phyloP scores from a whole-genome alignment of 495 filamentous ascomycete genomes.

The Chaetomium tenue region DNA sequence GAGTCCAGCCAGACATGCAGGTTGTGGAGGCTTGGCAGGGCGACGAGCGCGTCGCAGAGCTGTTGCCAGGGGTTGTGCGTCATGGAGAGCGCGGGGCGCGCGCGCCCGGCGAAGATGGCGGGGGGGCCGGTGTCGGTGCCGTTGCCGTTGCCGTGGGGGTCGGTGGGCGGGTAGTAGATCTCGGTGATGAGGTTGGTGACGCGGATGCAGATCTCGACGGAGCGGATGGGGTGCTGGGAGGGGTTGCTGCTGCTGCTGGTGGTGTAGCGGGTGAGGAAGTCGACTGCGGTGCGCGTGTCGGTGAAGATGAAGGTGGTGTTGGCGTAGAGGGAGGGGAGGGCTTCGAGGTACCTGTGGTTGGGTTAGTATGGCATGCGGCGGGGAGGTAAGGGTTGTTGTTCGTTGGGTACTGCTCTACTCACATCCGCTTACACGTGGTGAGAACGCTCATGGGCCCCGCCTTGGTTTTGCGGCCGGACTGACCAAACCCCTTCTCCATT shows the following conservation, averaged over 20 bases:
- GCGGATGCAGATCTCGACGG: conserved; percentile 29
- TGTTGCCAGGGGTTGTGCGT: conserved; percentile 31
- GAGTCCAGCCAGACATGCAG: conserved; percentile 34
- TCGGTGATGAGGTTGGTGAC: conserved; percentile 28
- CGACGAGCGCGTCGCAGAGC: conserved; percentile 25
- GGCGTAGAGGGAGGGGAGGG: conserved; percentile 27
- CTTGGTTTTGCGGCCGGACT: background rate
- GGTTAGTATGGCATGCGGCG: background rate
- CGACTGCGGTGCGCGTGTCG: conserved; percentile 23
- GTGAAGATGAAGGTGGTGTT: conserved; percentile 34
- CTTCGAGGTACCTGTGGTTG: conserved; percentile 30
- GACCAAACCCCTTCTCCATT: too few relatives aligned
- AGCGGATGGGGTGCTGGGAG: conserved; percentile 18
- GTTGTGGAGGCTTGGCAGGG: background rate
- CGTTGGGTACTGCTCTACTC: conserved; percentile 3
- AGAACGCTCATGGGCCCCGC: background rate
- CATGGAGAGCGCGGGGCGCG: conserved; percentile 12
- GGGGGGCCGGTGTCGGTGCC: conserved; percentile 13
- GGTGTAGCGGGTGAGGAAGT: conserved; percentile 26
- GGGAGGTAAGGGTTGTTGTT: background rate
- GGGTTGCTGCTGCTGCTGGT: background rate
- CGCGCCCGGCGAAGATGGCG: conserved; percentile 5
- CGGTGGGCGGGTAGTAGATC: conserved; percentile 26
- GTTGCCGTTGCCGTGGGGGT: background rate
- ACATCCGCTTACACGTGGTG: conserved; percentile 34